Evolutionary conservation across 768 basidiomycete species (phyloP), one percentile per base, ranked within the genome.

Genomic region (Brasilioporus rufonigricans): DNA sequence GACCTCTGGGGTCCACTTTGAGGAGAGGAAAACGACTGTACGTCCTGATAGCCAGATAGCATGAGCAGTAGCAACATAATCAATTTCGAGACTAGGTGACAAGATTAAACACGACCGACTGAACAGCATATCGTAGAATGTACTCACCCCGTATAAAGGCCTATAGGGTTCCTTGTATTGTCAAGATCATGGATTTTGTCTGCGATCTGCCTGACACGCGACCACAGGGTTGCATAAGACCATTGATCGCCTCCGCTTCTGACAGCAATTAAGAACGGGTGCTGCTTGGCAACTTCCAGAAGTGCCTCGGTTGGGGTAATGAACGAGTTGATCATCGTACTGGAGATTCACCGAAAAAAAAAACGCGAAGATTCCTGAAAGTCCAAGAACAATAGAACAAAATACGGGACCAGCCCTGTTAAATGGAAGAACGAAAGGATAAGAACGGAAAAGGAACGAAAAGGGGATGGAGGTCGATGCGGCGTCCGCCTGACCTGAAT

Each of bases 21-120:
- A 46, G 10, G 62, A 67, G 36, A 68, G 56, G 44, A 65, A 66
- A 36, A 65, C 63, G 38, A 65, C 67, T 13, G 67, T 61, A 16
- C 67, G 67, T 19, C 67, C 67, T 0, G 67, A 58, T 40, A 69
- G 57, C 67, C 67, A 68, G 58, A 66, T 58, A 18, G 67, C 67
- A 51, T 66, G 67, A 29, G 67, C 61, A 13, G 57, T 65, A 26
- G 67, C 67, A 48, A 66, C 58, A 35, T 61, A 66, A 44, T 68
- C 67, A 33, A 69, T 49, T 53, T 68, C 67, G 45, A 68, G 67
- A 44, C 67, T 68, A 31, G 26, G 16, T 1, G 7, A 16, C 1
- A 43, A n/a, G 41, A 18, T 18, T 49, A 38, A 38, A 33, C 4
- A 35, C 5, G 32, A 47, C 56, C 7, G 45, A 50, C 10, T 14